These are phyloP conservation scores for Chenopodium berlandieri DNA, from an alignment of 148 eudicot genomes.

Conservation along the genomic window DNA sequence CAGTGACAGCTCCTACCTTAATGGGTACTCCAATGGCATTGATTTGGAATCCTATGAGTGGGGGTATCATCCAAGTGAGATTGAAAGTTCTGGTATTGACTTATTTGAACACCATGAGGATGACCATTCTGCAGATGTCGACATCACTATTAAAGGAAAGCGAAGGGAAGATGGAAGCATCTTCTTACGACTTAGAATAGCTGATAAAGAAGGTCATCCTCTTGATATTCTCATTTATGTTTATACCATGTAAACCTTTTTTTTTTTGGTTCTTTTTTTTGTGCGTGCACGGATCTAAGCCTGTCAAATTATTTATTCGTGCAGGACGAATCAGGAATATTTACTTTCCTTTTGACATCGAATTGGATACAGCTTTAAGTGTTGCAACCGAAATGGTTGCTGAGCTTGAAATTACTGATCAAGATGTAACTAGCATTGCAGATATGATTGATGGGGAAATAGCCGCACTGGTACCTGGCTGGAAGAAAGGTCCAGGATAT, in stretches of 20 bases:
- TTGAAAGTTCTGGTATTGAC: constrained; percentile 53
- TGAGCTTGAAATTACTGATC: constrained; percentile 73
- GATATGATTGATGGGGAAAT: constrained; percentile 83
- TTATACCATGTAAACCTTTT: not conserved
- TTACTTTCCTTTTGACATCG: constrained; percentile 72
- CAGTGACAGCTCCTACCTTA: constrained; percentile 34
- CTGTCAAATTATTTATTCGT: constrained; percentile 14
- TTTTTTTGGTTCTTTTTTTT: no score
- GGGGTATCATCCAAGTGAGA: constrained; percentile 40
- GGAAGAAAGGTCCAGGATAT: constrained; percentile 55
- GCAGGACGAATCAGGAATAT: constrained; percentile 70
- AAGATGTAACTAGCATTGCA: constrained; percentile 75
- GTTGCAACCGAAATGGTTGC: constrained; percentile 91
- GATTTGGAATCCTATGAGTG: constrained; percentile 43
- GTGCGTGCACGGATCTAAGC: constrained; percentile 3
- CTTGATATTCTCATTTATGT: not conserved
- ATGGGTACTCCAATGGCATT: constrained; percentile 38
- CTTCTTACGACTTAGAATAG: constrained; percentile 61
- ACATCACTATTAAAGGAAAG: constrained; percentile 76
- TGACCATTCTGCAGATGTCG: constrained; percentile 47
- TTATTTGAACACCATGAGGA: constrained; percentile 53
- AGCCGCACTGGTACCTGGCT: constrained; percentile 55
- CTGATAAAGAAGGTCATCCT: constrained; percentile 69
- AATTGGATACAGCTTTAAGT: constrained; percentile 68
- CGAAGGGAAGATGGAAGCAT: constrained; percentile 66